Percentiles rank a stretch among this genome's conserved stretches.
phyloP scores from a whole-genome alignment of 1,284 basidiomycete genomes.

The Apiotrichum laibachii region DNA sequence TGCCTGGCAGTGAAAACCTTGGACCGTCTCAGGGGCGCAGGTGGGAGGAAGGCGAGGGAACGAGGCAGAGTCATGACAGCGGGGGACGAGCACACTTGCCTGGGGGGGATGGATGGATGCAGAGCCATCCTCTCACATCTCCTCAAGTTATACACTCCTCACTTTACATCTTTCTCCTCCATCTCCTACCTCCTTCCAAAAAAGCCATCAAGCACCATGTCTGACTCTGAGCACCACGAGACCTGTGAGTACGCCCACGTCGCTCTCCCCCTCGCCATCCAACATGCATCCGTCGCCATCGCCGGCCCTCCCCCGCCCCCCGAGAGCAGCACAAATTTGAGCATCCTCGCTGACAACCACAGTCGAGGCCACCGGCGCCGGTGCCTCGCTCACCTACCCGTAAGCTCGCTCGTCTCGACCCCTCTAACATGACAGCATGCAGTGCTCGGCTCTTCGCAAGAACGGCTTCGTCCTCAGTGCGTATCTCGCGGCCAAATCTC shows the following conservation, averaged over 20 bases:
- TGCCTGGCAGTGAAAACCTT: no score
- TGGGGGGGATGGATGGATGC: no score
- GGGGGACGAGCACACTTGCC: no score
- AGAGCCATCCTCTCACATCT: no score
- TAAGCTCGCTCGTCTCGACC: not conserved
- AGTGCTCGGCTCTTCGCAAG: conserved; percentile 93
- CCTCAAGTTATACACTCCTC: no score
- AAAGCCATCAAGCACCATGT: conserved; percentile 57
- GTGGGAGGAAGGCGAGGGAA: no score
- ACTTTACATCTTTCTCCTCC: no score
- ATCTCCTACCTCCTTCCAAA: not conserved
- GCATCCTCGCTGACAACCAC: not conserved
- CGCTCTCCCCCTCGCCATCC: not conserved
- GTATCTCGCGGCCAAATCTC: not conserved
- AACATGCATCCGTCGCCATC: not conserved
- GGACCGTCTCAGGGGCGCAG: no score
- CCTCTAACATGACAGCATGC: conserved; percentile 54
- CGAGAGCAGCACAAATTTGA: not conserved
- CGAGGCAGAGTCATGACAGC: no score
- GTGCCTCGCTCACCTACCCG: conserved; percentile 77
- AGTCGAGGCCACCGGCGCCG: conserved; percentile 55
- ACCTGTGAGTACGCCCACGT: conserved; percentile 63
- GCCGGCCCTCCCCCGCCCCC: no score
- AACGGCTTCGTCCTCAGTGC: conserved; percentile 84
- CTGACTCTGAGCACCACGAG: conserved; percentile 86